Base-by-base conservation (phyloP, 1,284 basidiomycete species). In the Cryptococcus jaspeensis region DNA sequence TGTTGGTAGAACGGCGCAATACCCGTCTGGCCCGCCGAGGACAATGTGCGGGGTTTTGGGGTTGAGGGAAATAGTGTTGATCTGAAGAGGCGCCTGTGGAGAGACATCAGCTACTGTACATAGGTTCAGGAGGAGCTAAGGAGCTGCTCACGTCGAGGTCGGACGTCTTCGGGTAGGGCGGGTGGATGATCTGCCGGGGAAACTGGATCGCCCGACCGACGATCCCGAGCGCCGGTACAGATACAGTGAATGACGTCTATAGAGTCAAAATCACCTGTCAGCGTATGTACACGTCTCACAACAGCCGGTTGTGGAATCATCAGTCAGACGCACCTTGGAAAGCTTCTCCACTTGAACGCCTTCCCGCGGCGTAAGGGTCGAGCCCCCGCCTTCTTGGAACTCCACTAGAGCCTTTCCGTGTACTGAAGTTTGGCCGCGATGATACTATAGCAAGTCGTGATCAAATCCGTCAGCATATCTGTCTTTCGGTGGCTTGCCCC, bases 11-110 rank as follows among this genome's bases (percentile, higher is more conserved):
- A 78, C 69, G 2, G 69, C 66, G 41, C 66, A 71, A 45, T 71
- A 76, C 2, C 79, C 79, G 60, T 80, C 76, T 9, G 70, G 66
- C 0, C 78, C 78, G 7, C 72, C 78, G 3, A 78, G 60, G 11
- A 75, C 73, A 25, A 77, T 44, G n/a, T 71, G 60, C 0, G 52
- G 47, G 1, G 63, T 59, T 43, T 72, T 66, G 6, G 63, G 64
- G 3, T 76, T 74, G 22, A 74, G 54, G 20, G 69, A 72, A 38
- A 80, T 62, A 3, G 63, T 44, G 55, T 77, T 75, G 56, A 80
- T 68, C 40, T 66, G 62, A 9, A 75, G 59, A 25, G 71, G 70
- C 12, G 70, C 59, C 73, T 78, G 45, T 7, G 44, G 12, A 16
- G 7, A 41, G 15, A 15, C 6, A 47, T 51, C 39, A 47, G 53